Base-by-base conservation (phyloP, 2,329 filamentous ascomycete species). In the Zymoseptoria brevis region DNA sequence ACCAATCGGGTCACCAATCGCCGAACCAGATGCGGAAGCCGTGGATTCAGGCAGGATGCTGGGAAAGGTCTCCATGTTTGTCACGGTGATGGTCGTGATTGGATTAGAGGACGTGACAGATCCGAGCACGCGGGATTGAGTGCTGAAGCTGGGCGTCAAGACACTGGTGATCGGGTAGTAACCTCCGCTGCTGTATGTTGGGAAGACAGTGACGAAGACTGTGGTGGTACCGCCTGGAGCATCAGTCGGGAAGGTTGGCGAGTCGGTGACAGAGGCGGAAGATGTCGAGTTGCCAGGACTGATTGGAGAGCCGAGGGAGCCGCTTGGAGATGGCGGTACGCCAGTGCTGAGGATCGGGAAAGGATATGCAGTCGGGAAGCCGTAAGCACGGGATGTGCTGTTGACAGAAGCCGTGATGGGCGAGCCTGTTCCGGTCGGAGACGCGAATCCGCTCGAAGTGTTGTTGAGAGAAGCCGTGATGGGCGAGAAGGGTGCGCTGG, bases 51-150 rank as follows among this genome's bases (percentile, higher is more conserved):
- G 41, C 13, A 50, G 16, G 41, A 55, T 58, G 22, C 35, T 30
- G 2, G 57, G 57, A n/a, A 58, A 50, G 6, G 45, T 54, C 52
- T 55, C 52, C 16, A 55, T 24, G 19, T 58, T 50, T 4, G 57
- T 58, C 19, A 54, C 56, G 4, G 51, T 53, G 16, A n/a, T 54
- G 16, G 41, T 50, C 35, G 35, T 45, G 35, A n/a, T 45, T 16
- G 35, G 35, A 13, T 11, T 11, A n/a, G 35, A n/a, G 13, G 35
- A 45, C 6, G 35, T 45, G 35, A 45, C 56, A 9, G 56, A 54
- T 52, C 56, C 56, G 26, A 41, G 56, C 19, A 58, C 26, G 9
- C 56, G 22, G 22, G 51, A 24, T 29, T 24, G 22, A 29, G n/a
- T 53, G 22, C 29, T 53, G 51, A 53, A 53, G 51, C 22, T 53